Percentiles rank a stretch among this genome's conserved stretches.
phyloP scores from a whole-genome alignment of 2,329 filamentous ascomycete genomes.

The Aspergillus niger region DNA sequence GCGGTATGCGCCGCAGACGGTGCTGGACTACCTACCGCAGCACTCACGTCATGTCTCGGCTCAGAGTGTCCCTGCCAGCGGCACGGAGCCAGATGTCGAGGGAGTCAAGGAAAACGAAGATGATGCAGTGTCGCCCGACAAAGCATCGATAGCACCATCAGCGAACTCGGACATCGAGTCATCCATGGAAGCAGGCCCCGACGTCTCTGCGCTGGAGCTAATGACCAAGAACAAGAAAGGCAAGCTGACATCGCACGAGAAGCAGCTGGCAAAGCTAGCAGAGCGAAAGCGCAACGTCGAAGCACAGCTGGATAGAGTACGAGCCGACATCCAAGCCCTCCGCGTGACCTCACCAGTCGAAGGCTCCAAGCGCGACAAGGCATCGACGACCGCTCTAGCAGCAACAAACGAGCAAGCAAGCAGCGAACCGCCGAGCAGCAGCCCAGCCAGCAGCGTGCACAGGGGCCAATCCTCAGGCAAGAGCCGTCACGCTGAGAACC shows the following conservation, averaged over 20 bases:
- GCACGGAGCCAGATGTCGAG: neutral
- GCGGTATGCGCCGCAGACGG: slow-evolving; percentile 53
- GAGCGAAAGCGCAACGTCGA: slow-evolving; percentile 44
- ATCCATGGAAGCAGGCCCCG: slow-evolving; percentile 24
- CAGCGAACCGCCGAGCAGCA: slow-evolving; percentile 22
- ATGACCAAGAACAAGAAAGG: slow-evolving; percentile 32
- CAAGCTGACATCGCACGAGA: slow-evolving; percentile 42
- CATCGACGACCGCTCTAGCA: slow-evolving; percentile 14
- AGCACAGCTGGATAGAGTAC: slow-evolving; percentile 38
- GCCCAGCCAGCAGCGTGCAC: slow-evolving; percentile 16
- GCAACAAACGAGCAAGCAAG: slow-evolving; percentile 22
- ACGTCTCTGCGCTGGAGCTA: slow-evolving; percentile 26
- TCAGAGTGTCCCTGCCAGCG: neutral
- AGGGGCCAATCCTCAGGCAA: slow-evolving; percentile 17
- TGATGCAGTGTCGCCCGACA: slow-evolving; percentile 17
- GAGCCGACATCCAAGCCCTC: slow-evolving; percentile 36
- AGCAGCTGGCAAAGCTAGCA: slow-evolving; percentile 47
- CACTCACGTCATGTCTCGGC: slow-evolving; percentile 22
- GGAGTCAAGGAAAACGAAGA: neutral
- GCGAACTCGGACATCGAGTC: slow-evolving; percentile 22
- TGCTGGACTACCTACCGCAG: slow-evolving; percentile 52
- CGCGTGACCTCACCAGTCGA: slow-evolving; percentile 16
- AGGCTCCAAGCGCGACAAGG: slow-evolving; percentile 13
- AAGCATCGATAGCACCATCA: slow-evolving; percentile 19
- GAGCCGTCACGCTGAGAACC: slow-evolving; percentile 10